Evolutionary conservation across 2,329 filamentous ascomycete species (phyloP), one percentile per base, ranked within the genome.

Genomic region (Paecilomyces fulvus): DNA sequence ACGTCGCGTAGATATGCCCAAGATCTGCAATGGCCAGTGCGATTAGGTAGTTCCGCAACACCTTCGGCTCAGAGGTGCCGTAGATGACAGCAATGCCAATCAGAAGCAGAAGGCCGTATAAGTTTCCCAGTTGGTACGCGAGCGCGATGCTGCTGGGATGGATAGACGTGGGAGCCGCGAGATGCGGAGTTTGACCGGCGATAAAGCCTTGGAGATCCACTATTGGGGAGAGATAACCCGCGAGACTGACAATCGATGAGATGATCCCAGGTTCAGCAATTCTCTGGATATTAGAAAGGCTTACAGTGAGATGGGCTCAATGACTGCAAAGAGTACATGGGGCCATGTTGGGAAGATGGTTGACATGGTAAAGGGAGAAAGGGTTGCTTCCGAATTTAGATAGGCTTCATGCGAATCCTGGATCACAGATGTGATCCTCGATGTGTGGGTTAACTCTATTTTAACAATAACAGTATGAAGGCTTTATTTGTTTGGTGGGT

Each of bases 261-360:
- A 48, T 52, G 54, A 30, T 46, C 51, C 58, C 43, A 57, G 30
- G 51, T 33, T 43, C 59, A 59, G 56, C 51, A 10, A 31, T 50
- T 25, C n/a, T 30, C 50, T 51, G 12, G 55, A 51, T 53, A 50
- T 20, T 33, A 52, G 49, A 20, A 52, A 59, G 33, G 66, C 79
- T 73, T 78, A 87, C 84, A 88, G 77, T 20, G 84, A 85, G 58
- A 88, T 75, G 30, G 87, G 87, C 70, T 90, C 87, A 48, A 88
- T 67, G 55, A 88, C 69, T 30, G 84, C 87, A 61, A 90, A 88
- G 52, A 88, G 75, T 51, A 87, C 68, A 58, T 84, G 79, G 11
- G 87, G 87, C 64, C 88, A 77, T 2, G 77, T 66, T 1, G 87
- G 86, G 21, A 90, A 77, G 59, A 81, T 79, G 28, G 84, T 72